phyloP scores from a whole-genome alignment of 179 eudicot species.

The Sideroxylon spinosum region DNA sequence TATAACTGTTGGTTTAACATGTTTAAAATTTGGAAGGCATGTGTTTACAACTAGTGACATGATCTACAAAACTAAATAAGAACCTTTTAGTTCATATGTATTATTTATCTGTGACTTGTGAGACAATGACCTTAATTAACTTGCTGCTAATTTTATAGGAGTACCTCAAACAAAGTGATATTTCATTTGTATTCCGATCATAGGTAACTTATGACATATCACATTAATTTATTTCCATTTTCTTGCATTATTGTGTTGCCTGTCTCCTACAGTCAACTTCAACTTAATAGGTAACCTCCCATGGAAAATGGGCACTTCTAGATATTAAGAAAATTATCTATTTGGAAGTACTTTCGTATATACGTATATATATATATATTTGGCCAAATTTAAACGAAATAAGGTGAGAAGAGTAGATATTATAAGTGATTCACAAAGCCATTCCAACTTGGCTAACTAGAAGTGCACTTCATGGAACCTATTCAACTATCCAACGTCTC shows the following conservation, averaged over 20 bases:
- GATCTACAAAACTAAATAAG: neutral
- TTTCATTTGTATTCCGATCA: constrained; percentile 74
- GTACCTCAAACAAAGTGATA: constrained; percentile 68
- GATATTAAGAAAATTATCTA: no score
- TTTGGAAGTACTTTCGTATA: neutral
- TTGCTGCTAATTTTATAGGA: constrained; percentile 55
- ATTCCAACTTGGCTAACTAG: no score
- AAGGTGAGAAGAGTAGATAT: no score
- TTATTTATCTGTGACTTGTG: neutral
- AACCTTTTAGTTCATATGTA: neutral
- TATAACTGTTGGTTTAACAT: no score
- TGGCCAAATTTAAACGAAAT: no score
- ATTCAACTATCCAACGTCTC: no score
- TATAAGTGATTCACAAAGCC: no score
- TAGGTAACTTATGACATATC: constrained; percentile 46
- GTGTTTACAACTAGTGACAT: neutral
- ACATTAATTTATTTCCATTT: neutral
- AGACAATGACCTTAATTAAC: constrained; percentile 11
- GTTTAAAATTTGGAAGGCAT: neutral
- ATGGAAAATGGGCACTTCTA: neutral
- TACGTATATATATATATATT: no score
- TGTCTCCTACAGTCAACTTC: neutral
- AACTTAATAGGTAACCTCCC: neutral
- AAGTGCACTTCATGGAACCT: no score
- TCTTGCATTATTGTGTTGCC: neutral